A percentile compares a stretch with the other conserved stretches of the same genome.
phyloP scores from a whole-genome alignment of 495 filamentous ascomycete genomes.

The Melanomma pulvis-pyrius region DNA sequence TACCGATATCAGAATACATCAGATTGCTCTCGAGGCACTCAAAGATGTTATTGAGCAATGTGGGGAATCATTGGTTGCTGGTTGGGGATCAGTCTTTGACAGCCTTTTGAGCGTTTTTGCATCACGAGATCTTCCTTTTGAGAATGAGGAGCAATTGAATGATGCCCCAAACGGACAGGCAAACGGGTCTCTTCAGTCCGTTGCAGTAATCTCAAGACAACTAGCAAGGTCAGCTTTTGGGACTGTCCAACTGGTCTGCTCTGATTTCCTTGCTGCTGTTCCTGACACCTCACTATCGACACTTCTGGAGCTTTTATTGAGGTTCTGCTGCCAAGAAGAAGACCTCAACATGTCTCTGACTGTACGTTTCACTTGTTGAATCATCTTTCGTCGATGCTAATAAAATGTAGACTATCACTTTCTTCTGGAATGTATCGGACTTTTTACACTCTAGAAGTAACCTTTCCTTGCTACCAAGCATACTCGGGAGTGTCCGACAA shows the following conservation, averaged over 20 bases:
- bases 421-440: constrained; percentile 94
- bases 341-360: constrained; percentile 96
- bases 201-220: constrained; percentile 58
- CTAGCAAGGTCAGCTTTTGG: constrained; percentile 83
- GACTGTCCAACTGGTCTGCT: constrained; percentile 88
- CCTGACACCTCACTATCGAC: constrained; percentile 78
- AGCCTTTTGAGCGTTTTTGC: constrained; percentile 82
- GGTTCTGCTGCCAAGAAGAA: constrained; percentile 82
- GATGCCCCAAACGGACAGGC: not conserved
- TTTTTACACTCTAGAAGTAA: constrained; percentile 64
- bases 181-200: not conserved
- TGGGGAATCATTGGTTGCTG: constrained; percentile 76
- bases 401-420: constrained; percentile 70
- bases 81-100: constrained; percentile 84
- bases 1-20: constrained; percentile 79
- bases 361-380: constrained; percentile 47
- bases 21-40: constrained; percentile 76
- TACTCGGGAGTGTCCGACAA: constrained; percentile 48
- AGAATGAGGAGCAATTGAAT: not conserved
- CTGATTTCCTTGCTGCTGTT: constrained; percentile 83
- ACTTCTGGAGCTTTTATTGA: constrained; percentile 83
- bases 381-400: not conserved
- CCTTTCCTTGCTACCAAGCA: constrained; percentile 49
- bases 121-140: not conserved
- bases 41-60: constrained; percentile 84